Evolutionary conservation across 805 yeast species (phyloP).

Genomic region (Candida vaughaniae): DNA sequence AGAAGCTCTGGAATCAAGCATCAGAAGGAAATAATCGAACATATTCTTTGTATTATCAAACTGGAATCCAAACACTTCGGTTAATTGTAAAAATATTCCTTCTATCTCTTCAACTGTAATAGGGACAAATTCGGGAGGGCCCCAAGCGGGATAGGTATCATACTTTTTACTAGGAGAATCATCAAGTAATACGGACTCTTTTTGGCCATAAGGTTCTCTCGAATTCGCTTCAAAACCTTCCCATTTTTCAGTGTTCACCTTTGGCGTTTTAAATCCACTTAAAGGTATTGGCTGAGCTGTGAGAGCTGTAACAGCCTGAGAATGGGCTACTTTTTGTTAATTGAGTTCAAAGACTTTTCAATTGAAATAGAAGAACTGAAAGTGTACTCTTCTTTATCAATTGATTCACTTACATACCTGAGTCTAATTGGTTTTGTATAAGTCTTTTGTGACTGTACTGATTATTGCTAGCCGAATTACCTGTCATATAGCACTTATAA

Average conservation of each 20-base stretch:
- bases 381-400: too few relatives aligned
- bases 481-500: too few relatives aligned
- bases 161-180: constrained; percentile 20
- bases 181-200: constrained; percentile 2
- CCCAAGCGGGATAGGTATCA: constrained; percentile 60
- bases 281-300: constrained; percentile 17
- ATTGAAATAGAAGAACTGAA: too few relatives aligned
- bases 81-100: constrained; percentile 50
- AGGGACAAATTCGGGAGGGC: constrained; percentile 39
- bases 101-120: constrained; percentile 55
- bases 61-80: constrained; percentile 66
- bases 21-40: constrained; percentile 61
- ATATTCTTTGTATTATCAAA: constrained; percentile 62
- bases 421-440: background rate
- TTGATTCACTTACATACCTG: background rate
- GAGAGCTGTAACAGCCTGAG: constrained; percentile 4
- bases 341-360: too few relatives aligned
- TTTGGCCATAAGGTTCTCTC: constrained; percentile 1
- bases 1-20: constrained; percentile 68
- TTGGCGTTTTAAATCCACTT: constrained; percentile 47
- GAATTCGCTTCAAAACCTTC: constrained; percentile 33
- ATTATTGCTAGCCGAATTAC: background rate
- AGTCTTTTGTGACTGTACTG: too few relatives aligned
- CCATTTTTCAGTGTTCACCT: constrained; percentile 29
- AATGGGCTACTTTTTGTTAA: background rate